Evolutionary conservation across 2,329 filamentous ascomycete genomes (phyloP).

Genomic region (Orbilia quercus): DNA sequence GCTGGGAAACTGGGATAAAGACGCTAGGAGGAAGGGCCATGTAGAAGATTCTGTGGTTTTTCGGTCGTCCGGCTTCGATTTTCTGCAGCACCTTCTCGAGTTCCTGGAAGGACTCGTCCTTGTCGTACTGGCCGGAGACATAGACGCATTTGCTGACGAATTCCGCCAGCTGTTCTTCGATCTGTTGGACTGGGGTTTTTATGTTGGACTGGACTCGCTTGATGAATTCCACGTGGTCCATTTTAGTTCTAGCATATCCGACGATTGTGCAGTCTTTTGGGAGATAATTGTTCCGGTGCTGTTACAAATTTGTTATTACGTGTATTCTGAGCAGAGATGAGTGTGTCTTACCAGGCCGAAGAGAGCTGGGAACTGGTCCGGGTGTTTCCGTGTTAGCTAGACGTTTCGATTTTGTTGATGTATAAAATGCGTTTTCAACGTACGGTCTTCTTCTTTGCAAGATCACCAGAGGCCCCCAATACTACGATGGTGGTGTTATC

Average conservation of each 20-base stretch:
- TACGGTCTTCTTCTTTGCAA: constrained; percentile 99
- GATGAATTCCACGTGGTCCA: constrained; percentile 96
- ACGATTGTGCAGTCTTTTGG: constrained; percentile 96
- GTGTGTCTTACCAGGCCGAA: constrained; percentile 84
- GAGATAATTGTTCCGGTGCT: constrained; percentile 99
- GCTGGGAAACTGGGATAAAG: constrained; percentile 96
- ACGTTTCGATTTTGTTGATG: neutral
- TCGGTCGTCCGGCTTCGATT: constrained; percentile 81
- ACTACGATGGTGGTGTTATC: constrained; percentile 98
- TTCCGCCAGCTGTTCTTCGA: constrained; percentile 91
- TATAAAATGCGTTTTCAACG: constrained; percentile 43
- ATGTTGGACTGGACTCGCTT: constrained; percentile 96
- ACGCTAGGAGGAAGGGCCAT: constrained; percentile 98
- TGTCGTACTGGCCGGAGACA: constrained; percentile 95
- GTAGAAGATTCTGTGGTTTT: constrained; percentile 96
- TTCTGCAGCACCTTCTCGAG: constrained; percentile 87
- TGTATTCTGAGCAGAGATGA: neutral
- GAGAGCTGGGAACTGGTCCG: constrained; percentile 84
- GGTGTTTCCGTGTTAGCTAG: constrained; percentile 4
- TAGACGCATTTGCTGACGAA: constrained; percentile 92
- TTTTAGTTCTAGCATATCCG: constrained; percentile 99
- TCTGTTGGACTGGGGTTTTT: constrained; percentile 97
- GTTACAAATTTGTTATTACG: constrained; percentile 37
- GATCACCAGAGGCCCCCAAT: constrained; percentile 93
- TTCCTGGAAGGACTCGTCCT: constrained; percentile 90